A percentile compares a stretch with the other conserved stretches of the same genome.
Evolutionary conservation across 2,329 filamentous ascomycete genomes (phyloP).

Genomic region (Verticillium nonalfalfae): DNA sequence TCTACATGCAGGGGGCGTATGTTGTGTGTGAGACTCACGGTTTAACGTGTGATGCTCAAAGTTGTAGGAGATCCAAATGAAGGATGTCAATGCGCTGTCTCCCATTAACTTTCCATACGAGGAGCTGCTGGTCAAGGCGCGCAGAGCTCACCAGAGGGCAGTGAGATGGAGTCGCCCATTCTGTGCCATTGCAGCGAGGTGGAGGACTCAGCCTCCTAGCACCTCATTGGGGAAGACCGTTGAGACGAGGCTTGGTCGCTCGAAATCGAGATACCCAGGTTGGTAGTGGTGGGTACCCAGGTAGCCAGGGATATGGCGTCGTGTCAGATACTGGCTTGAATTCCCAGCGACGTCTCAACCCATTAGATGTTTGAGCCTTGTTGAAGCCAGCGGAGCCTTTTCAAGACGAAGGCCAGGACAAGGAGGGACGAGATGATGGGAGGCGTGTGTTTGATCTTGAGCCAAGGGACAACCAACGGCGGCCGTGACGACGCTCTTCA

Average conservation of each 20-base stretch:
- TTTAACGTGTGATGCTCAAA: slow-evolving; percentile 42
- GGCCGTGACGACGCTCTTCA: not conserved
- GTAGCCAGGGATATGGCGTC: not conserved
- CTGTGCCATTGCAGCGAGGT: slow-evolving; percentile 18
- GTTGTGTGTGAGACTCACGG: slow-evolving; percentile 22
- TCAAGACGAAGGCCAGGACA: not conserved
- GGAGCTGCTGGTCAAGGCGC: not conserved
- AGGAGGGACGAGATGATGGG: not conserved
- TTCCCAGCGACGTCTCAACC: not conserved
- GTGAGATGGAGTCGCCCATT: slow-evolving; percentile 25
- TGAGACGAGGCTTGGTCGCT: too few relatives aligned
- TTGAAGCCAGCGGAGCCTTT: not conserved
- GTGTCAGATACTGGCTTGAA: not conserved
- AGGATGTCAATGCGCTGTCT: slow-evolving; percentile 37
- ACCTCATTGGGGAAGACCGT: not conserved
- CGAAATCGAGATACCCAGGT: too few relatives aligned
- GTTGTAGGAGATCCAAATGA: slow-evolving; percentile 39
- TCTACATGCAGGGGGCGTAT: not conserved
- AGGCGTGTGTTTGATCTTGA: not conserved
- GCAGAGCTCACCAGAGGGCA: slow-evolving; percentile 25
- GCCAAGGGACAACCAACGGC: not conserved
- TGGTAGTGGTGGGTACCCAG: too few relatives aligned
- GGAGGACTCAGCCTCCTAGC: not conserved
- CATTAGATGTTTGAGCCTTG: not conserved
- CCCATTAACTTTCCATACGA: not conserved